Evolutionary conservation across 2,329 filamentous ascomycete species (phyloP).

Genomic region (Karstenula rhodostoma): DNA sequence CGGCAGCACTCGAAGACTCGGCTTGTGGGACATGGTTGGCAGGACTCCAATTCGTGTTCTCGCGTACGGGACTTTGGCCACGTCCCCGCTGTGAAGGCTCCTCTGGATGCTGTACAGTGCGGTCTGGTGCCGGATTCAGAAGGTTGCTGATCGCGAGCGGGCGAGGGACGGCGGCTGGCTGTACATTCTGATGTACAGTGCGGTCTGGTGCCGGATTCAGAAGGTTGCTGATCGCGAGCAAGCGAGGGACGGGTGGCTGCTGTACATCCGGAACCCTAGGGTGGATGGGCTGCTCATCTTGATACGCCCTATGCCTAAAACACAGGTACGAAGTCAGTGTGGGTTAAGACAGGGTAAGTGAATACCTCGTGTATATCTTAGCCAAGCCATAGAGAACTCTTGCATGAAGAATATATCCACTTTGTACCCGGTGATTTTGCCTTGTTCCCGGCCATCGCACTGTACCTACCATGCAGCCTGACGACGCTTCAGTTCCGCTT

Average conservation of each 20-base stretch:
- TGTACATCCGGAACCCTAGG: too few relatives aligned
- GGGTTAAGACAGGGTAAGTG: neutral
- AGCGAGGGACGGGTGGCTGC: neutral
- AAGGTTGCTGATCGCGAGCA: neutral
- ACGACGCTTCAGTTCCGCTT: too few relatives aligned
- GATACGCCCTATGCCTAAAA: too few relatives aligned
- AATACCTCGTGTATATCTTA: neutral
- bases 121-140: neutral
- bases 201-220: neutral
- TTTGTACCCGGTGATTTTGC: neutral
- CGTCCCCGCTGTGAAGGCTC: neutral
- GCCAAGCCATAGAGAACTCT: neutral
- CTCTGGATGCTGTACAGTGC: neutral
- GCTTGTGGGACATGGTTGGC: too few relatives aligned
- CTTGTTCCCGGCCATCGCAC: too few relatives aligned
- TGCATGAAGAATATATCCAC: neutral
- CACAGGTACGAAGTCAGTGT: neutral
- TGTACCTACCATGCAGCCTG: constrained; percentile 34
- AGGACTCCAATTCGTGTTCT: too few relatives aligned
- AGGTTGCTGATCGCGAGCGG: neutral
- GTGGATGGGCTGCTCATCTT: too few relatives aligned
- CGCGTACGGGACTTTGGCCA: neutral
- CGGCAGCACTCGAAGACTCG: too few relatives aligned
- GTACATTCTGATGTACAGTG: neutral
- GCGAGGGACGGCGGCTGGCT: neutral